Conservation (phyloP, 257 asterid species). For the Cruciata laevipes region DNA sequence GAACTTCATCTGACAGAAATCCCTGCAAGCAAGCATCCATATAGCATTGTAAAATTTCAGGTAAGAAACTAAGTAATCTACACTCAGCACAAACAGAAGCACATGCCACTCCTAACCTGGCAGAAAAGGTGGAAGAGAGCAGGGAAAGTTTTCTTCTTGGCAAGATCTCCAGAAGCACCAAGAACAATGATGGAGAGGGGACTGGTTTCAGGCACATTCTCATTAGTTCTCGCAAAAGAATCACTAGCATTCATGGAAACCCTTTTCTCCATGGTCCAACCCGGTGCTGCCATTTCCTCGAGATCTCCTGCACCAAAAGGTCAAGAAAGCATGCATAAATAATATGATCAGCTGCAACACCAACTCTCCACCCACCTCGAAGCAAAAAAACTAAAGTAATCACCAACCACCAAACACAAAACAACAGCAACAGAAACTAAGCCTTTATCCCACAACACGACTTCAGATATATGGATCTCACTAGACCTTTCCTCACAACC, state of each 20-base stretch:
- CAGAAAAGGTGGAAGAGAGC: conserved; percentile 93
- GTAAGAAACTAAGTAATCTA: neutral
- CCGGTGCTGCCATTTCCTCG: conserved; percentile 31
- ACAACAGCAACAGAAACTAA: neutral
- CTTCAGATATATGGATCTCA: neutral
- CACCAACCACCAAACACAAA: neutral
- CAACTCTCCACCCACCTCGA: neutral
- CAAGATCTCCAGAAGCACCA: conserved; percentile 99
- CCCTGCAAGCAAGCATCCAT: conserved; percentile 46
- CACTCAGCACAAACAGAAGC: neutral
- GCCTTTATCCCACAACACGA: neutral
- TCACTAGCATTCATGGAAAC: conserved; percentile 33
- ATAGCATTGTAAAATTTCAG: neutral
- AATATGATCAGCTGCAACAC: conserved; percentile 10
- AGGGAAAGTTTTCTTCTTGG: conserved; percentile 97
- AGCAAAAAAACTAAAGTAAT: neutral
- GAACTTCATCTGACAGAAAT: conserved; percentile 78
- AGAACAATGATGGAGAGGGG: conserved; percentile 81
- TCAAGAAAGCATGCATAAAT: conserved; percentile 2
- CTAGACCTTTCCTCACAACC: neutral
- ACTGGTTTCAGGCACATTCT: conserved; percentile 57
- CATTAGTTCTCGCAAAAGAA: conserved; percentile 40
- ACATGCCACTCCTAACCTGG: conserved; percentile 44
- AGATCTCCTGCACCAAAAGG: conserved; percentile 7
- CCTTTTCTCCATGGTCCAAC: conserved; percentile 66